phyloP scores from a whole-genome alignment of 495 filamentous ascomycete genomes.

The Aspergillus cristatus region DNA sequence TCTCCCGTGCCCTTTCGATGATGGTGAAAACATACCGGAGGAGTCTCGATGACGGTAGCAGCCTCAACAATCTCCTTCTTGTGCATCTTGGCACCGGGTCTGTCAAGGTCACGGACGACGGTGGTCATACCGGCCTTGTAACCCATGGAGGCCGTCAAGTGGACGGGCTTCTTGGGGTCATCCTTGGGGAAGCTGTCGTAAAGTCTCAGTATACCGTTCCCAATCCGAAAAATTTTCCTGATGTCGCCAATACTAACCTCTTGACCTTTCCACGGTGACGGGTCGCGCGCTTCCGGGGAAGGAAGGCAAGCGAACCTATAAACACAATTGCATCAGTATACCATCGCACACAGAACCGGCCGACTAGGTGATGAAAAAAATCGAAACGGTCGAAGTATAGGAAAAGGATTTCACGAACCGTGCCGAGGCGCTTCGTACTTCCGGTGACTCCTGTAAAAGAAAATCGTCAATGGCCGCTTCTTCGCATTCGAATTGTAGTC shows the following conservation, averaged over 20 bases:
- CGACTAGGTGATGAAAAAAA: too few relatives aligned
- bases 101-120: slow-evolving; percentile 98
- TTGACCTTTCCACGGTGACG: slow-evolving; percentile 98
- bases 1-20: background rate
- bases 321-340: slow-evolving; percentile 28
- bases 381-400: slow-evolving; percentile 17
- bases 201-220: slow-evolving; percentile 29
- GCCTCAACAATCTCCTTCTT: slow-evolving; percentile 99
- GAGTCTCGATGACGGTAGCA: slow-evolving; percentile 97
- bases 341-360: slow-evolving; percentile 13
- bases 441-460: slow-evolving; percentile 51
- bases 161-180: slow-evolving; percentile 98
- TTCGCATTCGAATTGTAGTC: too few relatives aligned
- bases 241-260: slow-evolving; percentile 69
- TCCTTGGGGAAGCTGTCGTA: slow-evolving; percentile 92
- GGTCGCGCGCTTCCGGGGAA: slow-evolving; percentile 94
- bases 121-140: slow-evolving; percentile 99
- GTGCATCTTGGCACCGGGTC: slow-evolving; percentile 98
- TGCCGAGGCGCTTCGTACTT: slow-evolving; percentile 94
- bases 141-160: slow-evolving; percentile 96
- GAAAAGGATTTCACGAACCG: slow-evolving; percentile 46
- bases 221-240: slow-evolving; percentile 10
- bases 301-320: slow-evolving; percentile 75
- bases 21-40: slow-evolving; percentile 65
- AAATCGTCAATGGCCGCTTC: too few relatives aligned